Evolutionary conservation across 176 grass and related monocot genomes (phyloP).

Genomic region (Saccharum spontaneum): DNA sequence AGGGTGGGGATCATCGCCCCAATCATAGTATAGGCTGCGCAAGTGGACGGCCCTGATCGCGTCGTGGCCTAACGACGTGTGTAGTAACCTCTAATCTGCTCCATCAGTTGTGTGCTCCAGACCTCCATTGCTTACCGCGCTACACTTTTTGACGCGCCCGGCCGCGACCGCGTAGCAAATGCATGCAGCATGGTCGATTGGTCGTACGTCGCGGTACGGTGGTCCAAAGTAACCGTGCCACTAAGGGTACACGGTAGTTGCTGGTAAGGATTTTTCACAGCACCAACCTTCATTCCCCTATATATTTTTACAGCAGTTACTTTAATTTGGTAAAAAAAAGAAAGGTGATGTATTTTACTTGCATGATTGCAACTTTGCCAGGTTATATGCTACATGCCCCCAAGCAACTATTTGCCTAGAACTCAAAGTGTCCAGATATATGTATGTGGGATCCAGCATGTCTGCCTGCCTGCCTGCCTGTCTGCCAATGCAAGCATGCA

Average conservation of each 20-base stretch:
- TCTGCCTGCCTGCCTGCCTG: not conserved
- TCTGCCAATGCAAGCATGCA: not conserved
- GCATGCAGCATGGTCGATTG: not conserved
- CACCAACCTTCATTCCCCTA: not conserved
- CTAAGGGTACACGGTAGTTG: not conserved
- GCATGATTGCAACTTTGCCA: constrained; percentile 28
- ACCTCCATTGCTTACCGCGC: not conserved
- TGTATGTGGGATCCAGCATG: not conserved
- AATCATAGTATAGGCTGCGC: constrained; percentile 12
- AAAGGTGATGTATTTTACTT: not conserved
- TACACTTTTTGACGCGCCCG: constrained; percentile 39
- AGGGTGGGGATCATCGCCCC: constrained; percentile 6
- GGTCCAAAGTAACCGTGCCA: constrained; percentile 38
- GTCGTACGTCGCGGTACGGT: not conserved
- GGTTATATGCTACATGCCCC: not conserved
- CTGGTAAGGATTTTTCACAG: constrained; percentile 11
- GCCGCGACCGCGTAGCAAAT: not conserved
- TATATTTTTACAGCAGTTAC: not conserved
- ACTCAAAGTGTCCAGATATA: not conserved
- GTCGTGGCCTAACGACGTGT: constrained; percentile 23
- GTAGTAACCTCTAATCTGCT: not conserved
- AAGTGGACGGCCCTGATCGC: constrained; percentile 30
- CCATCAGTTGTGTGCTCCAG: not conserved
- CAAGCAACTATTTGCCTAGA: not conserved
- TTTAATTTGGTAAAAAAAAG: constrained; percentile 13